phyloP scores from a whole-genome alignment of 1,284 basidiomycete genomes.

The Peniophora sp. region DNA sequence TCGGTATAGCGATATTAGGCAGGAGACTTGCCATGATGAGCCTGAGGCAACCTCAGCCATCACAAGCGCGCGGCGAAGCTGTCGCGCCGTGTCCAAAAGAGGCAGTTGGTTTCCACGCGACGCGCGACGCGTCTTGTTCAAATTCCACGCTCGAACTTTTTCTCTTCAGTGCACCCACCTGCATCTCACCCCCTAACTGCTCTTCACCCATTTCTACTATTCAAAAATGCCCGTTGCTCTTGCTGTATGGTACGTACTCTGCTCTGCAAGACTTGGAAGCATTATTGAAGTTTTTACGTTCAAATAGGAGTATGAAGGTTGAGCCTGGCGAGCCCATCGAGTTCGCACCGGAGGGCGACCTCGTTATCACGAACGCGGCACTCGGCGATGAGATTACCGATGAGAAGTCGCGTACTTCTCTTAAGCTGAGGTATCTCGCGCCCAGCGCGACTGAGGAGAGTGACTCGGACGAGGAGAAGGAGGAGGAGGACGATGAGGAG shows the following conservation, averaged over 20 bases:
- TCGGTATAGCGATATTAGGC: conserved; percentile 9
- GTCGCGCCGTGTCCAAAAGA: too few relatives aligned
- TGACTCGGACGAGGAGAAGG: conserved; percentile 36
- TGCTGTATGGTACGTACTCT: conserved; percentile 50
- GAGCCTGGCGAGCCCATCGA: conserved; percentile 56
- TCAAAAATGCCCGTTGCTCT: conserved; percentile 49
- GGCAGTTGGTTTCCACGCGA: not conserved
- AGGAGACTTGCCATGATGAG: not conserved
- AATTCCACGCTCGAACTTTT: conserved; percentile 7
- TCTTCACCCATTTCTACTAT: not conserved
- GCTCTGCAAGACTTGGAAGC: conserved; percentile 4
- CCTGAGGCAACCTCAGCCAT: too few relatives aligned
- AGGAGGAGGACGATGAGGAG: conserved; percentile 31
- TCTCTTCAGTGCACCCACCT: conserved; percentile 4
- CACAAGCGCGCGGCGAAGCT: too few relatives aligned
- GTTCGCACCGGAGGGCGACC: conserved; percentile 60
- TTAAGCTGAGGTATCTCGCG: conserved; percentile 69
- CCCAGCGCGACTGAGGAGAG: conserved; percentile 40
- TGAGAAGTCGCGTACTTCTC: conserved; percentile 58
- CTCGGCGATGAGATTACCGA: conserved; percentile 71
- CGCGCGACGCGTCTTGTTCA: conserved; percentile 13
- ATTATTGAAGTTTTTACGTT: conserved; percentile 2
- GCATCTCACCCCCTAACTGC: not conserved
- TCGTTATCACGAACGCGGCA: conserved; percentile 80
- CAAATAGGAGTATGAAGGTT: conserved; percentile 50